Base-by-base conservation (phyloP, 164 flowering plant genomes). In the Tinospora cordifolia region DNA sequence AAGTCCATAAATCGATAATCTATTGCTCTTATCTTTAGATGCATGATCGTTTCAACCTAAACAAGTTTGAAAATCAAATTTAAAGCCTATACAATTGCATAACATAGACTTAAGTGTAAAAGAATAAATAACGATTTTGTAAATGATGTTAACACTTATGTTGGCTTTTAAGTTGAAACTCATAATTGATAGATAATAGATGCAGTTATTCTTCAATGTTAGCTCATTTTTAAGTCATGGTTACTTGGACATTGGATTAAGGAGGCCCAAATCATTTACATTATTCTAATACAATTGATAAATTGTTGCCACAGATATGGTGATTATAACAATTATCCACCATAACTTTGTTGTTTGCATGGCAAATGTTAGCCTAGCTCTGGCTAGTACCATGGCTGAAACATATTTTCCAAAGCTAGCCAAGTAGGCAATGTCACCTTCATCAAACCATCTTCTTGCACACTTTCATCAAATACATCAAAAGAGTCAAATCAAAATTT, bases 211-310 rank as follows among this genome's bases (percentile, higher is more conserved):
- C 88, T 87, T 95, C 6, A 95, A 82, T 51, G 91, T 72, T 9
- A 95, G 79, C 7, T 90, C 88, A 78, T 95, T 96, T 72, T 98
- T 87, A 4, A 95, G 93, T 90, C 87, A 89, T 1, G 67, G 84
- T 71, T 95, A 90, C 63, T 72, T 85, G 66, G 97, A 92, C 47
- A 80, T 87, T 2, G 76, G 85, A 63, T 88, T 78, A 58, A 95
- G 73, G 65, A 95, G 69, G 0, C 97, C 97, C 99, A 98, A 95
- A 58, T 92, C 98, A 84, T 84, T 88, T 14, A 87, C 91, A 74
- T 91, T 91, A 77, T 95, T 98, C 99, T 98, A 95, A 72, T 90
- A 95, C 70, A 92, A 75, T 71, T 95, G 99, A 73, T 95, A 95
- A 34, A 90, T 62, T 30, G 97, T 91, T 7, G 99, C 99, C 8